Base-by-base conservation (phyloP, 2,329 filamentous ascomycete species). In the Fusarium globosum region DNA sequence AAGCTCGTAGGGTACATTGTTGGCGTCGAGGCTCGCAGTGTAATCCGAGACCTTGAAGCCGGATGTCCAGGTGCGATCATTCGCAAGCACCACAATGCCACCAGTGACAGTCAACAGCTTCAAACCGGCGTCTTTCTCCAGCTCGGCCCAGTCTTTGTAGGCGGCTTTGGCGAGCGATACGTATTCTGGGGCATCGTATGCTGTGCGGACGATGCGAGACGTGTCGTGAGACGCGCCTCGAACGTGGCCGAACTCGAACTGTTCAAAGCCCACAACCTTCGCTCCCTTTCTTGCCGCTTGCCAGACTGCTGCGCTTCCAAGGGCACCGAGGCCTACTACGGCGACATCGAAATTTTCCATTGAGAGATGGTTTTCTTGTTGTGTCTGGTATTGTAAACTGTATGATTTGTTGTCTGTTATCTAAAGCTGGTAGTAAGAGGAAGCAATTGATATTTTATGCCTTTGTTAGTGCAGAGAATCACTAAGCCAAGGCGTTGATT, bases 201-300 rank as follows among this genome's bases (percentile, higher is more conserved):
- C 60, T 3, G 60, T 63, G 5, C 60, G 52, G 4, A 63, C 60
- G 12, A 62, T 62, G 12, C 60, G 60, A 28, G 60, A 62, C 2
- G 60, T 62, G 42, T 62, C 60, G n/a, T 62, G 60, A 14, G 60
- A 63, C 13, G 60, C 60, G 5, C 60, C 60, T 3, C 60, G 60
- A 28, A 63, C 33, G 15, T 63, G 60, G 0, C 60, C 60, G 11
- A 63, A 63, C 42, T 63, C 60, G 8, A 63, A 63, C 12, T 63
- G 60, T 20, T 63, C 60, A 30, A 63, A 63, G 5, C 33, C 60
- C 6, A 63, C 18, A 2, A 63, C 42, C 15, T 48, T 63, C 16
- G 28, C 60, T 12, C 52, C 60, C 16, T 63, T 63, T 23, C 42
- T 8, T 4, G 60, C 52, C 6, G 52, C 60, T 36, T 63, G 42